Conservation (phyloP, 306 rosid species). For the Potentilla sterilis region DNA sequence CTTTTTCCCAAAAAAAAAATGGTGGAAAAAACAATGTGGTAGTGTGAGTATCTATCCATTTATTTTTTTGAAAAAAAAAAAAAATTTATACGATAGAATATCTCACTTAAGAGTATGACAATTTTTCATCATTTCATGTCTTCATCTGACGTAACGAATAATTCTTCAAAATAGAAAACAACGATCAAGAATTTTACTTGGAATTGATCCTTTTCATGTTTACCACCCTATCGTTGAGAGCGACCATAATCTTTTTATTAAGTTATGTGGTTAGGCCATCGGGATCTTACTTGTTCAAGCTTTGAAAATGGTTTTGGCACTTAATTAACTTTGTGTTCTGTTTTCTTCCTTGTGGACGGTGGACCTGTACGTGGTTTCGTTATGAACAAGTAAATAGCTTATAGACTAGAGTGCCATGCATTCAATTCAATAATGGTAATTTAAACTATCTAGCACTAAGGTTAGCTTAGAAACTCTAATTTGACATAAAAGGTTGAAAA, state of each 20-base stretch:
- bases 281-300: not conserved
- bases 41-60: too few relatives aligned
- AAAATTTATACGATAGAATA: too few relatives aligned
- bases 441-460: not conserved
- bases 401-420: not conserved
- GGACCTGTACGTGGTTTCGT: constrained; percentile 1
- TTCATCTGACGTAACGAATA: too few relatives aligned
- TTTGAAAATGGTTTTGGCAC: not conserved
- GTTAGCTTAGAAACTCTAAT: not conserved
- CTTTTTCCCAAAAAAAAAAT: too few relatives aligned
- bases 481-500: not conserved
- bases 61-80: too few relatives aligned
- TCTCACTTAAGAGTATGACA: too few relatives aligned
- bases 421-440: not conserved
- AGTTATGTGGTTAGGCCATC: constrained; percentile 12
- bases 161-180: too few relatives aligned
- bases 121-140: too few relatives aligned
- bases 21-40: too few relatives aligned
- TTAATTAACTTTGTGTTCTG: not conserved
- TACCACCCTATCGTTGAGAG: not conserved
- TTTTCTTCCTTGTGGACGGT: not conserved
- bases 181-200: not conserved
- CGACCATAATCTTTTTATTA: not conserved
- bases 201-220: not conserved
- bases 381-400: not conserved